A percentile compares a stretch with the other conserved stretches of the same genome.
phyloP scores from a whole-genome alignment of 441 rosid genomes.

The Gossypium davidsonii region DNA sequence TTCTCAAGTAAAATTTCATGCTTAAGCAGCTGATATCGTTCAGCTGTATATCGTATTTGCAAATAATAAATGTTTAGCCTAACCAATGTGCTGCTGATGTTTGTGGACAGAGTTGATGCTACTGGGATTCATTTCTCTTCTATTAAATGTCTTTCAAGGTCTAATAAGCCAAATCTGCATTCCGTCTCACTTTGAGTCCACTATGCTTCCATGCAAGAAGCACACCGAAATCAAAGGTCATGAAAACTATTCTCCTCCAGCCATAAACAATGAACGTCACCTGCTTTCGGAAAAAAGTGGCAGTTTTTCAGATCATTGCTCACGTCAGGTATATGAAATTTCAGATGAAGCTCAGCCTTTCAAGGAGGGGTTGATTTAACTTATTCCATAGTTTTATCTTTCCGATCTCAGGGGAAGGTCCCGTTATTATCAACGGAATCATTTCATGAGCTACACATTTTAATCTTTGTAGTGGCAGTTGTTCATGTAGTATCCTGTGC shows the following conservation, averaged over 20 bases:
- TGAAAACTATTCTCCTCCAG: slow-evolving; percentile 21
- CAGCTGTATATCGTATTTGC: not conserved
- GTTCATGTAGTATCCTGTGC: slow-evolving; percentile 78
- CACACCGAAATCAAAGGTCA: slow-evolving; percentile 18
- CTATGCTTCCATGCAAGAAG: slow-evolving; percentile 72
- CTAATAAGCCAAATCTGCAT: slow-evolving; percentile 53
- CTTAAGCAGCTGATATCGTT: not conserved
- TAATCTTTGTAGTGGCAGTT: slow-evolving; percentile 74
- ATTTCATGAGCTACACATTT: slow-evolving; percentile 79
- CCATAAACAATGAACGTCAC: slow-evolving; percentile 24
- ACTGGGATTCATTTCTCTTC: slow-evolving; percentile 76
- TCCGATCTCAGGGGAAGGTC: slow-evolving; percentile 48
- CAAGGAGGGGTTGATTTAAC: not conserved
- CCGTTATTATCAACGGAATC: slow-evolving; percentile 70
- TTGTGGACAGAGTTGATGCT: slow-evolving; percentile 78
- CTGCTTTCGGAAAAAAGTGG: slow-evolving; percentile 30
- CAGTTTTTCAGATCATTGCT: slow-evolving; percentile 26
- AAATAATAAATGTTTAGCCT: not conserved
- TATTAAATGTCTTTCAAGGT: slow-evolving; percentile 63
- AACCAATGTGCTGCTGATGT: slow-evolving; percentile 12
- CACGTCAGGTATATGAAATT: not conserved
- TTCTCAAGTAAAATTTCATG: not conserved
- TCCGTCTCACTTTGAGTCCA: slow-evolving; percentile 32
- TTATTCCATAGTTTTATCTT: not conserved
- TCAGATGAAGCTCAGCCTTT: not conserved